Conservation (phyloP, 768 basidiomycete species). For the Rickenella mellea region DNA sequence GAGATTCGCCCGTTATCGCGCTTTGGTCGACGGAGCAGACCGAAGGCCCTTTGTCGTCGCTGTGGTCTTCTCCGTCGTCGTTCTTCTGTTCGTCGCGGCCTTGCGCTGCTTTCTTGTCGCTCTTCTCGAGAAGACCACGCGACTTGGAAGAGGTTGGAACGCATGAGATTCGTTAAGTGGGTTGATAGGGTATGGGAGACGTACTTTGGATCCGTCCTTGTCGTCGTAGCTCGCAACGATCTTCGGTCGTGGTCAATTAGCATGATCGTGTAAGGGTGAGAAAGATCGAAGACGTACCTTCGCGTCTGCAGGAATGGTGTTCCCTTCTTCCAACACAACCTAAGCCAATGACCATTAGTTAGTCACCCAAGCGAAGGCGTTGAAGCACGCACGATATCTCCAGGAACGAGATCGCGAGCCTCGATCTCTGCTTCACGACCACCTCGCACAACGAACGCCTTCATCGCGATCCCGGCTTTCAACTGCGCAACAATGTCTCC, state of each 20-base stretch:
- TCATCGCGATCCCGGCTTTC: slow-evolving; percentile 37
- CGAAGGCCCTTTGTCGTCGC: slow-evolving; percentile 28
- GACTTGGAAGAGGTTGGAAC: too few species aligned
- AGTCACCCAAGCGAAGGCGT: not conserved
- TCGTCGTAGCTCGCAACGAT: slow-evolving; percentile 31
- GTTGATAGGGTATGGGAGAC: too few species aligned
- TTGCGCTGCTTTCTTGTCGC: slow-evolving; percentile 7
- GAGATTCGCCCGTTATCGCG: slow-evolving; percentile 37
- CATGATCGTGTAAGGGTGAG: too few species aligned
- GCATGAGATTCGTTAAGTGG: too few species aligned
- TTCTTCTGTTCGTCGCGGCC: slow-evolving; percentile 9
- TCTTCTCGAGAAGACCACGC: not conserved
- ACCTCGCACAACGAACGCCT: slow-evolving; percentile 26
- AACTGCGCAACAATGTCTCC: slow-evolving; percentile 40
- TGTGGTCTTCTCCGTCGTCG: slow-evolving; percentile 16
- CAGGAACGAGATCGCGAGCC: slow-evolving; percentile 33
- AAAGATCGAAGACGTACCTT: slow-evolving; percentile 16
- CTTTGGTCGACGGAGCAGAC: slow-evolving; percentile 34
- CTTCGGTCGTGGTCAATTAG: too few species aligned
- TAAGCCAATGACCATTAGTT: slow-evolving; percentile 1
- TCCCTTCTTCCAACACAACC: slow-evolving; percentile 32
- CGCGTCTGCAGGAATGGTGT: slow-evolving; percentile 35
- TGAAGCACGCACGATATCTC: slow-evolving; percentile 28
- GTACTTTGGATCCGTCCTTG: slow-evolving; percentile 23
- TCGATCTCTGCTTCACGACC: slow-evolving; percentile 33